Evolutionary conservation across 2,329 filamentous ascomycete species (phyloP), one percentile per base, ranked within the genome.

Genomic region (Phialophora verrucosa): DNA sequence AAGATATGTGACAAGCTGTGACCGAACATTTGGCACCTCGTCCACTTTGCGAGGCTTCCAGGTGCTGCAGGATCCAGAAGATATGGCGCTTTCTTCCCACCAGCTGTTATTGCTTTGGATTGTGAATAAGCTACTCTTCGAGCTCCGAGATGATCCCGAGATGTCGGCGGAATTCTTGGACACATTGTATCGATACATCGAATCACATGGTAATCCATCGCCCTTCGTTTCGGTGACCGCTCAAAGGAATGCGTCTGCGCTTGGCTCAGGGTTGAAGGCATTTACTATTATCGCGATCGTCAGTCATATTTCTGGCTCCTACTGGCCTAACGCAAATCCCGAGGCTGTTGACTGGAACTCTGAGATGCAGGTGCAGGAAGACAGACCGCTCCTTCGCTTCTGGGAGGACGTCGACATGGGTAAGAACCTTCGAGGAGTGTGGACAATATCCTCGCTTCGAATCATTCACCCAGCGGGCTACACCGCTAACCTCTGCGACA

Each of bases 371-470:
- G 25, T 27, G 25, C 7, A 53, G 23, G 2, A 23, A 14, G 11
- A 53, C n/a, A n/a, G 50, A 53, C 50, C 50, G 12, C 50, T 53
- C 25, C 50, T 53, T 20, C 50, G 50, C n/a, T 53, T 53, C 29
- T 53, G 50, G 50, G 50, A 53, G 50, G 29, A 12, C 29, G 23
- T 53, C 12, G 25, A 53, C 50, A 53, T 53, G 50, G 12, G 50
- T 53, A 27, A 53, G 50, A 8, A 12, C 25, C n/a, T 29, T 25
- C 25, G 20, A n/a, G 12, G 20, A 53, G n/a, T n/a, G 12, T 11
- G 20, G 17, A 10, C n/a, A 12, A 14, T 29, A 23, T n/a, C 11
- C 23, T 53, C 25, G 12, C 50, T 53, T 23, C 23, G 5, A 29
- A 2, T 12, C n/a, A 6, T 29, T 53, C 7, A 23, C 6, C 10